Evolutionary conservation across 2,329 filamentous ascomycete genomes (phyloP).

Genomic region (Aspergillus floridensis): DNA sequence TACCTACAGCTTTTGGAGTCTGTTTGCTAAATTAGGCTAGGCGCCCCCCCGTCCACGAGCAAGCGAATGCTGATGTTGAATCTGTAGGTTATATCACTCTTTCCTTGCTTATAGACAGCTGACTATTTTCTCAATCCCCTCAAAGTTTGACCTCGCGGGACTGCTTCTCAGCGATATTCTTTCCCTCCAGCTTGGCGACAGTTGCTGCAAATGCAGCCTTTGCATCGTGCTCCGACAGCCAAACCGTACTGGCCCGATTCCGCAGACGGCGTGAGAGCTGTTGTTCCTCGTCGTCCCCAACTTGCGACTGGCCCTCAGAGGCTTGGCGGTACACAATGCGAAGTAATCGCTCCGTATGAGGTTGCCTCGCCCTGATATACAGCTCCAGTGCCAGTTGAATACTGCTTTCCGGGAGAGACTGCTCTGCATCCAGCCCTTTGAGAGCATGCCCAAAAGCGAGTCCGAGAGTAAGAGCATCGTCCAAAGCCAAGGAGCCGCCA

Average conservation of each 20-base stretch:
- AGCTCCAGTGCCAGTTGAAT: constrained; percentile 35
- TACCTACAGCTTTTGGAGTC: too few species aligned
- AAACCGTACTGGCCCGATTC: constrained; percentile 39
- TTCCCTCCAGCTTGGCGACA: too few species aligned
- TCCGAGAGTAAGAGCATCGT: constrained; percentile 43
- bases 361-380: constrained; percentile 45
- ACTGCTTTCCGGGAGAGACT: constrained; percentile 14
- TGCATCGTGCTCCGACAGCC: constrained; percentile 51
- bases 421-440: constrained; percentile 7
- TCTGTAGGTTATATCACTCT: too few species aligned
- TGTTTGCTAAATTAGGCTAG: too few species aligned
- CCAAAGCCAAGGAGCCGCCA: constrained; percentile 30
- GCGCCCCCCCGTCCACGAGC: too few species aligned
- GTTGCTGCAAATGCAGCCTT: constrained; percentile 33
- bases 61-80: too few species aligned
- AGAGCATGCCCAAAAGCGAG: constrained; percentile 39
- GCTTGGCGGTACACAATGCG: constrained; percentile 31
- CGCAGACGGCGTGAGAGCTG: constrained; percentile 34
- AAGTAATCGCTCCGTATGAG: constrained; percentile 42
- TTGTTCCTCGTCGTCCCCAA: constrained; percentile 38
- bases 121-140: too few species aligned
- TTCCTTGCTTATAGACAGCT: too few species aligned
- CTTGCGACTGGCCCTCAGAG: not conserved
- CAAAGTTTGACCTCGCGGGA: too few species aligned
- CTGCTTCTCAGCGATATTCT: too few species aligned